A percentile compares a stretch with the other conserved stretches of the same genome.
These are phyloP conservation scores for Trichoderma sp. DNA, from an alignment of 2,329 filamentous ascomycete species.

Conservation along the genomic window DNA sequence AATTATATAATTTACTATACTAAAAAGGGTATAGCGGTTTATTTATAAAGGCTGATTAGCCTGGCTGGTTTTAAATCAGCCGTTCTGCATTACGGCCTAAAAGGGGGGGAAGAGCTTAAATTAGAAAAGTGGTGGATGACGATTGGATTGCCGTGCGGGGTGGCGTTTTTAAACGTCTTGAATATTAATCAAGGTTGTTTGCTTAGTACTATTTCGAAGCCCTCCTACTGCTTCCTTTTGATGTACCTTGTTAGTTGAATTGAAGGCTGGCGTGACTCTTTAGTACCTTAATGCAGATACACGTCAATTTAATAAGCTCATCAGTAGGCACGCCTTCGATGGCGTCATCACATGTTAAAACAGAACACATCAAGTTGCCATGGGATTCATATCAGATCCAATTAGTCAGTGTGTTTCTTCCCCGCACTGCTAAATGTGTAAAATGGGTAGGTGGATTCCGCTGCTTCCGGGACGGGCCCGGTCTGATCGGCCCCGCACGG, in stretches of 20 bases:
- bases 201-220: background rate
- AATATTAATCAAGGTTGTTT: background rate
- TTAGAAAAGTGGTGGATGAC: conserved; percentile 9
- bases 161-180: background rate
- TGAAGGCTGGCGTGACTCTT: background rate
- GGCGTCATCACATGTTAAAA: background rate
- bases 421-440: background rate
- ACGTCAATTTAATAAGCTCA: no score
- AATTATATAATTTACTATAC: no score
- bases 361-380: background rate
- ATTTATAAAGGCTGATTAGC: no score
- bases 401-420: background rate
- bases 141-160: conserved; percentile 2
- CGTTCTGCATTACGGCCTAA: no score
- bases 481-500: conserved; percentile 12
- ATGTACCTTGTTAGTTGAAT: background rate
- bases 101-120: background rate
- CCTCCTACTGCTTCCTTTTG: no score
- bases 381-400: background rate
- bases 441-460: background rate
- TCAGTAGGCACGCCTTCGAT: background rate
- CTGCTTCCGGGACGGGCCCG: conserved; percentile 14
- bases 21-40: no score
- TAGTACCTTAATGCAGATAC: no score
- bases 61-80: no score